These are phyloP conservation scores for Penicillium palitans DNA, from an alignment of 2,329 filamentous ascomycete species.

Conservation along the genomic window DNA sequence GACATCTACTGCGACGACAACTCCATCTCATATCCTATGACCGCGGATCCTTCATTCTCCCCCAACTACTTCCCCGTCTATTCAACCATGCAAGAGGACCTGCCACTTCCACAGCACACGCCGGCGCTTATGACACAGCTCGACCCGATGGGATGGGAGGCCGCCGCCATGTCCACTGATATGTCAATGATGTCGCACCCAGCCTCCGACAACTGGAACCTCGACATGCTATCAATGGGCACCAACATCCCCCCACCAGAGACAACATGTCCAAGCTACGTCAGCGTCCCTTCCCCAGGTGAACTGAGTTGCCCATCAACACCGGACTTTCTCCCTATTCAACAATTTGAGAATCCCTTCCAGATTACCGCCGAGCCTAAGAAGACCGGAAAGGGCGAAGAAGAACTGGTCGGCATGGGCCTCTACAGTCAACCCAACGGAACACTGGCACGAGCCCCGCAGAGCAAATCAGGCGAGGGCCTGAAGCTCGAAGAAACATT, in stretches of 20 bases:
- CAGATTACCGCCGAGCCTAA: conserved; percentile 41
- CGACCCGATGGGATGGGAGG: conserved; percentile 32
- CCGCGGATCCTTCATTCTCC: conserved; percentile 22
- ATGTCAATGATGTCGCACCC: conserved; percentile 26
- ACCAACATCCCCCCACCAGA: conserved; percentile 35
- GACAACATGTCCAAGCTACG: conserved; percentile 34
- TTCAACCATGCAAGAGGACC: conserved; percentile 21
- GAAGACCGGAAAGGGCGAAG: conserved; percentile 55
- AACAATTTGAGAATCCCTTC: conserved; percentile 32
- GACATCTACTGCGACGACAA: conserved; percentile 20
- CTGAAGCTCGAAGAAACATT: conserved; percentile 79
- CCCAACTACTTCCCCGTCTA: conserved; percentile 26
- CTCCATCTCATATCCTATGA: conserved; percentile 27
- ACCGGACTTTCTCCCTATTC: conserved; percentile 42
- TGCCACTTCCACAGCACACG: conserved; percentile 25
- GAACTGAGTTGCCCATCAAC: conserved; percentile 39
- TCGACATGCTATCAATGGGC: conserved; percentile 37
- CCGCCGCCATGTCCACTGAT: conserved; percentile 15
- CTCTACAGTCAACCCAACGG: conserved; percentile 72
- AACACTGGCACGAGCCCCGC: conserved; percentile 58
- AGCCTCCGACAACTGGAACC: conserved; percentile 32
- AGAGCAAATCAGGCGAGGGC: conserved; percentile 65
- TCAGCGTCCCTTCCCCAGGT: conserved; percentile 38
- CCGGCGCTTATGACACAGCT: conserved; percentile 28
- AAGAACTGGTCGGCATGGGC: conserved; percentile 62